Evolutionary conservation across 2,329 filamentous ascomycete genomes (phyloP).

Genomic region (Biscogniauxia sp.): DNA sequence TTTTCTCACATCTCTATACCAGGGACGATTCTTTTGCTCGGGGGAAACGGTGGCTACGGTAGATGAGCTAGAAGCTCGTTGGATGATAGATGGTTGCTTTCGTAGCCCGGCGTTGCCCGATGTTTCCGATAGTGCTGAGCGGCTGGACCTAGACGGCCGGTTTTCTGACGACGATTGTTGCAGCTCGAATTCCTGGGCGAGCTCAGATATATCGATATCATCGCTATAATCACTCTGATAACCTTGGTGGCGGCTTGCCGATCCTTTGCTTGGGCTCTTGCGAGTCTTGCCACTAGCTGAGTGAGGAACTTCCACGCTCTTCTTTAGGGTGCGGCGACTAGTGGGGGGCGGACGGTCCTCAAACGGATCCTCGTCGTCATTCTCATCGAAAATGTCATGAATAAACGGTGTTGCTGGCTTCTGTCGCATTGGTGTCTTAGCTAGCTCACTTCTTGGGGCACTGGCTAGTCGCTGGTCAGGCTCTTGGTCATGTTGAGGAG

Average conservation of each 20-base stretch:
- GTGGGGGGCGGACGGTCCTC: slow-evolving; percentile 20
- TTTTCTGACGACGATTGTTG: slow-evolving; percentile 35
- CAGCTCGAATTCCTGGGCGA: slow-evolving; percentile 50
- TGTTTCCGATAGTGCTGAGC: slow-evolving; percentile 45
- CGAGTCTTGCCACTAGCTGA: slow-evolving; percentile 12
- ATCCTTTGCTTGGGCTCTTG: slow-evolving; percentile 23
- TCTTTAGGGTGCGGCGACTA: slow-evolving; percentile 9
- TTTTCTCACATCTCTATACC: slow-evolving; percentile 81
- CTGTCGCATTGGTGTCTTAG: slow-evolving; percentile 12
- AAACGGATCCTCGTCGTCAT: slow-evolving; percentile 32
- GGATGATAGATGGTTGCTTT: slow-evolving; percentile 33
- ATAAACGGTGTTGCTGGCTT: slow-evolving; percentile 14
- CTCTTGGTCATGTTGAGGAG: slow-evolving; percentile 6
- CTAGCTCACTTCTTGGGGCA: slow-evolving; percentile 14
- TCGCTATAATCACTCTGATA: slow-evolving; percentile 47
- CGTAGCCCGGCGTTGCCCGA: slow-evolving; percentile 44
- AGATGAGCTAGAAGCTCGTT: slow-evolving; percentile 31
- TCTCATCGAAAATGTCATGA: slow-evolving; percentile 31
- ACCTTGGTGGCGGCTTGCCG: slow-evolving; percentile 15
- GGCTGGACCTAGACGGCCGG: slow-evolving; percentile 22
- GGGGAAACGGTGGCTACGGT: slow-evolving; percentile 41
- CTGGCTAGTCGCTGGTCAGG: slow-evolving; percentile 13
- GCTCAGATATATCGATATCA: slow-evolving; percentile 50
- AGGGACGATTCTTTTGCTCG: slow-evolving; percentile 64
- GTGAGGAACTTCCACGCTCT: slow-evolving; percentile 11